Evolutionary conservation across 352 stramenopile species (phyloP), one percentile per base, ranked within the genome.

Genomic region (Pythium coloratum): DNA sequence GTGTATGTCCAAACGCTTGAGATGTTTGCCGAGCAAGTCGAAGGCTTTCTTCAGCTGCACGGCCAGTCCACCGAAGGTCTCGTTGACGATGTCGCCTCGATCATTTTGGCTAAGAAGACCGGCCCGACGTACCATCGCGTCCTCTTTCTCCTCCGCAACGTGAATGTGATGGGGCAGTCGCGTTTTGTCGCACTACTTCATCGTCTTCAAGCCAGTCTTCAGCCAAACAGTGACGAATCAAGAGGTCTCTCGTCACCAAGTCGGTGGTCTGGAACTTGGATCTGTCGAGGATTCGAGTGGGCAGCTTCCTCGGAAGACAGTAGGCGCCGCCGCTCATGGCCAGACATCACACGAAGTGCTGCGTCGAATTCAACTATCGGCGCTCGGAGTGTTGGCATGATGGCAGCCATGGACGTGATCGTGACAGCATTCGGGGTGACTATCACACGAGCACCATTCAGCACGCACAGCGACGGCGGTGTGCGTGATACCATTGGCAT

Each of bases 41-140:
- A 71, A 13, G 8, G 9, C 20, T 66, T 71, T 33, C 46, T 71
- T 24, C 64, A 62, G 12, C 13, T 0, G 2, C 47, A 51, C 1
- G 57, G 42, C 18, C n/a, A 13, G 3, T 71, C 64, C 7, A 66
- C 28, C 49, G 64, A 71, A 24, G 12, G 20, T 13, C 38, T 71
- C 26, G 51, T 65, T 2, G 64, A 71, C 24, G 64, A 71, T 6
- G 26, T 71, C 8, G 64, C 66, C 0, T 59, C 64, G 30, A 55
- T 59, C 3, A 50, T 34, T 1, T 14, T 71, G 20, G 44, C 20
- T 7, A 38, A 64, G 20, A 14, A 16, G 40, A n/a, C 20, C 8
- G 14, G 6, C 2, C 1, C 55, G n/a, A 51, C 53, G 2, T 26
- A 64, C 26, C 46, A 40, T 2, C 14, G 20, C 16, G 33, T 64